Evolutionary conservation across 352 stramenopile genomes (phyloP).

Genomic region (Phytophthora pluvialis): DNA sequence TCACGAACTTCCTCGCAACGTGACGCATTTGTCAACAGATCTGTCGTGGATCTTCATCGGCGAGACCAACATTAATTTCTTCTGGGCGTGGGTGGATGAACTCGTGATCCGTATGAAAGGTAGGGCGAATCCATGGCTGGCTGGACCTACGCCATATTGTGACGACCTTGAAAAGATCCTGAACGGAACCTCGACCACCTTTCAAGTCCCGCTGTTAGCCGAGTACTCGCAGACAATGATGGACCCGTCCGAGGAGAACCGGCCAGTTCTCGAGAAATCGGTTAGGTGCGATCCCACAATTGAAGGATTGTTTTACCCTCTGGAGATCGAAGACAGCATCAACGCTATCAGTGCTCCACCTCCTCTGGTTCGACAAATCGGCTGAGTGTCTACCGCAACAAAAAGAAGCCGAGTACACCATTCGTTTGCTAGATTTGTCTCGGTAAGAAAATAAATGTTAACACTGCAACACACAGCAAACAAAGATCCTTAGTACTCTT

Average conservation of each 20-base stretch:
- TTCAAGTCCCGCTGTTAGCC: not conserved
- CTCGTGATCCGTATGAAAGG: slow-evolving; percentile 2
- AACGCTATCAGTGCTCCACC: slow-evolving; percentile 13
- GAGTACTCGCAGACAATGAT: slow-evolving; percentile 15
- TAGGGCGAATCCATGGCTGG: slow-evolving; percentile 1
- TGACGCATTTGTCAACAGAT: slow-evolving; percentile 1
- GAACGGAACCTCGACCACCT: not conserved
- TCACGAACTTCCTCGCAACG: slow-evolving; percentile 16
- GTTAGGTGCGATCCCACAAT: slow-evolving; percentile 4
- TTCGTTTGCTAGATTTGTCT: no score
- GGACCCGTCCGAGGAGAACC: slow-evolving; percentile 14
- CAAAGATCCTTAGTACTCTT: no score
- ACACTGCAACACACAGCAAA: no score
- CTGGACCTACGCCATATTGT: slow-evolving; percentile 5
- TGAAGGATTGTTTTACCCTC: slow-evolving; percentile 11
- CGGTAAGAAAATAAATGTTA: no score
- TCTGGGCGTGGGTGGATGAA: slow-evolving; percentile 26
- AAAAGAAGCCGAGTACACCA: no score
- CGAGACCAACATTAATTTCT: slow-evolving; percentile 15
- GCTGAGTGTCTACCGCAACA: no score
- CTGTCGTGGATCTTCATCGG: slow-evolving; percentile 7
- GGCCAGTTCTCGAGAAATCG: not conserved
- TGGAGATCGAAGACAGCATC: slow-evolving; percentile 8
- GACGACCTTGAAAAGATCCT: slow-evolving; percentile 10
- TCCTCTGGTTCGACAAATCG: not conserved